These are phyloP conservation scores for Yamadazyma aaseri DNA, from an alignment of 1,139 yeast genomes.

Conservation along the genomic window DNA sequence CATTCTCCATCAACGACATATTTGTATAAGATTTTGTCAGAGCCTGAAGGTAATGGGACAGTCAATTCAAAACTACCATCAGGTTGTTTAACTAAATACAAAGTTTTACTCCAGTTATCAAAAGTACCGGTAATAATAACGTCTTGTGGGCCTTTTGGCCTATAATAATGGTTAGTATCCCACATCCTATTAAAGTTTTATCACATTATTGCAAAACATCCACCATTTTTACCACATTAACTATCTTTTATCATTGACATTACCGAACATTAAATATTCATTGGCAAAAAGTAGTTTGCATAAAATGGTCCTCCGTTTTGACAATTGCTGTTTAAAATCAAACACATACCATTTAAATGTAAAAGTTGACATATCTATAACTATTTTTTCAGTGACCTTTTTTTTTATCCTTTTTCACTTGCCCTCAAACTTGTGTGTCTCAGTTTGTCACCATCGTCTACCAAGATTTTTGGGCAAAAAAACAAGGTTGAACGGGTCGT, in stretches of 20 bases:
- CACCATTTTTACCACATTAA: too few relatives aligned
- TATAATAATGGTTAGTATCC: slow-evolving; percentile 21
- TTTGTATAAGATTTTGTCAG: slow-evolving; percentile 55
- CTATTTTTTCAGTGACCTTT: slow-evolving; percentile 1
- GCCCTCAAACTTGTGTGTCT: background rate
- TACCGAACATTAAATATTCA: too few relatives aligned
- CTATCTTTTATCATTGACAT: too few relatives aligned
- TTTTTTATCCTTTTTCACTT: background rate
- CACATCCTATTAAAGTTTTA: slow-evolving; percentile 33
- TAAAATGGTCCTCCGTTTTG: too few relatives aligned
- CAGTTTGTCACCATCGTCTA: background rate
- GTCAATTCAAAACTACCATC: slow-evolving; percentile 61
- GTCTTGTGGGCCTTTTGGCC: slow-evolving; percentile 76
- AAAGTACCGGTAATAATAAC: slow-evolving; percentile 77
- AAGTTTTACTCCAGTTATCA: slow-evolving; percentile 67
- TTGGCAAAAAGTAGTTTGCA: too few relatives aligned
- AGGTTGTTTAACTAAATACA: slow-evolving; percentile 56
- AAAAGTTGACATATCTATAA: slow-evolving; percentile 23
- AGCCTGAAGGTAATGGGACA: slow-evolving; percentile 48
- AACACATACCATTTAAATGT: slow-evolving; percentile 33
- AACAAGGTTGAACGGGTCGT: background rate
- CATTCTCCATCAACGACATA: slow-evolving; percentile 77
- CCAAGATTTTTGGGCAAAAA: background rate
- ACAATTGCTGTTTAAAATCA: too few relatives aligned
- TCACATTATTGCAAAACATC: too few relatives aligned